Evolutionary conservation across 306 rosid genomes (phyloP).

Genomic region (Acacia confusa): DNA sequence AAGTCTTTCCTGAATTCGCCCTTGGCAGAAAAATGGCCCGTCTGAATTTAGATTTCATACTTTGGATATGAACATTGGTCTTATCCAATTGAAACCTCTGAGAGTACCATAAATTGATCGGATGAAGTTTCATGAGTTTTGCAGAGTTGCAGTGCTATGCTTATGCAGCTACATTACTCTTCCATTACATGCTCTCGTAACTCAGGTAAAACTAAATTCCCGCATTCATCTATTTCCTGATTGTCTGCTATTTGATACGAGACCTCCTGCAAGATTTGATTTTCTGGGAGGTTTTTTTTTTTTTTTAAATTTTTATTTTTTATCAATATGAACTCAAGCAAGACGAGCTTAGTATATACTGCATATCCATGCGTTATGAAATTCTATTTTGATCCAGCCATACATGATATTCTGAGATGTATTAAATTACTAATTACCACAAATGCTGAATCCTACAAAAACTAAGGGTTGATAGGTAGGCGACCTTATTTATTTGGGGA

Average conservation of each 20-base stretch:
- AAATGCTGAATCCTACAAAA: not conserved
- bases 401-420: not conserved
- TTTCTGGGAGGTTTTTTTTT: not conserved
- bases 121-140: slow-evolving; percentile 19
- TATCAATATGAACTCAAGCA: not conserved
- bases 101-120: not conserved
- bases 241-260: not conserved
- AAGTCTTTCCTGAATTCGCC: slow-evolving; percentile 38
- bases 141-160: slow-evolving; percentile 58
- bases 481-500: not conserved
- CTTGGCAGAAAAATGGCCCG: not conserved
- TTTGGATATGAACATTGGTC: not conserved
- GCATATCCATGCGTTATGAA: not conserved
- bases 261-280: not conserved
- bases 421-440: not conserved
- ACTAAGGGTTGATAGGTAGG: not conserved
- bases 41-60: not conserved
- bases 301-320: too few relatives aligned
- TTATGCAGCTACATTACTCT: slow-evolving; percentile 90
- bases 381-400: not conserved
- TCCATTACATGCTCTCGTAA: slow-evolving; percentile 87
- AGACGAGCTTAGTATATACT: not conserved
- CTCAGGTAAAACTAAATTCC: slow-evolving; percentile 55
- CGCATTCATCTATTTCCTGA: not conserved
- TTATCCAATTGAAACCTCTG: slow-evolving; percentile 8